Percentiles rank a stretch among this genome's conserved stretches.
These are phyloP conservation scores for Jimgerdemannia lactiflua DNA, from an alignment of 192 early-diverging fungal genomes.

Conservation along the genomic window DNA sequence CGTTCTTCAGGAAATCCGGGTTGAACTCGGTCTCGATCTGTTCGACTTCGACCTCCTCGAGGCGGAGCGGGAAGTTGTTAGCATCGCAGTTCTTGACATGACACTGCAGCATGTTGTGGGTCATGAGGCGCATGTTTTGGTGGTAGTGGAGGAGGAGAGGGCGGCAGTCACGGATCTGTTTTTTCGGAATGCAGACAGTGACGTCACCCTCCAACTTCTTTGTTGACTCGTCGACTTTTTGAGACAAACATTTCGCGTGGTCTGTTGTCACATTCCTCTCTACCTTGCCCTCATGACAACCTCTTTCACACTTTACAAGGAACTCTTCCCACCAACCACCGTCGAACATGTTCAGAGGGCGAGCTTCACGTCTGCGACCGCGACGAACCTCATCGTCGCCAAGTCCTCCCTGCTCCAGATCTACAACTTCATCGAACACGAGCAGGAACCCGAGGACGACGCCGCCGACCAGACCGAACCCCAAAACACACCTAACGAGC, in stretches of 20 bases:
- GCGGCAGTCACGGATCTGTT: background rate
- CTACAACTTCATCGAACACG: slow-evolving; percentile 60
- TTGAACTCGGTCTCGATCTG: slow-evolving; percentile 85
- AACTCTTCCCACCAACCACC: slow-evolving; percentile 58
- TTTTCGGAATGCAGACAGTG: too few relatives aligned
- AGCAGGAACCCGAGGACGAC: slow-evolving; percentile 21
- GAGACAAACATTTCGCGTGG: too few relatives aligned
- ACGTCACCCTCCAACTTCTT: too few relatives aligned
- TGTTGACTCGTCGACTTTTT: too few relatives aligned
- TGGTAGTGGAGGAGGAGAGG: too few relatives aligned
- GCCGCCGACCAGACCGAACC: slow-evolving; percentile 6
- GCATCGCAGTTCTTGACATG: slow-evolving; percentile 93
- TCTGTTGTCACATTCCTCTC: background rate
- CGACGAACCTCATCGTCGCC: slow-evolving; percentile 64
- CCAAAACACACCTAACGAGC: background rate
- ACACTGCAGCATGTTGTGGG: slow-evolving; percentile 99
- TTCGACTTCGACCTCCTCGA: slow-evolving; percentile 83
- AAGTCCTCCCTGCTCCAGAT: slow-evolving; percentile 64
- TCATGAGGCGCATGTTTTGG: slow-evolving; percentile 80
- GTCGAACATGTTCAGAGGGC: slow-evolving; percentile 60
- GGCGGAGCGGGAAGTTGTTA: slow-evolving; percentile 88
- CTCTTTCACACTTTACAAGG: slow-evolving; percentile 55
- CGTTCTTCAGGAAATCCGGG: slow-evolving; percentile 76
- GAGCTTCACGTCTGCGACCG: slow-evolving; percentile 56
- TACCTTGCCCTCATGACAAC: slow-evolving; percentile 27